Conservation (phyloP, 768 basidiomycete species). For the Pulveroboletus ravenelii region DNA sequence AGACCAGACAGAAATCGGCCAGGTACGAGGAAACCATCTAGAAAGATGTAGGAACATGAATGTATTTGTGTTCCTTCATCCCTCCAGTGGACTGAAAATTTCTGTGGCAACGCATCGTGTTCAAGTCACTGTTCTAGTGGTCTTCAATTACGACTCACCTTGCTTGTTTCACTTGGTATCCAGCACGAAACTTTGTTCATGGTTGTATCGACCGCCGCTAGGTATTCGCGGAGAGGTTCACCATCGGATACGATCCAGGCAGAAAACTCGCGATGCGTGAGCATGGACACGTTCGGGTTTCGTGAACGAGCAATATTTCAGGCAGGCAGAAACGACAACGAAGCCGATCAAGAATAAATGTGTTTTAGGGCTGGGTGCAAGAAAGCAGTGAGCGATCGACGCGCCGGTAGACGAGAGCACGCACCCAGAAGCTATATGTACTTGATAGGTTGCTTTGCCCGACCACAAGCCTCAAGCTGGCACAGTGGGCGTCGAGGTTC, state of each 20-base stretch:
- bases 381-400: not conserved
- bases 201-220: slow-evolving; percentile 44
- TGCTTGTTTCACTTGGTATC: slow-evolving; percentile 59
- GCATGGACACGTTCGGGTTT: slow-evolving; percentile 30
- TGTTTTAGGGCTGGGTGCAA: not conserved
- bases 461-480: not conserved
- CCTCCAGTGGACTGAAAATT: slow-evolving; percentile 60
- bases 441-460: not conserved
- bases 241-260: slow-evolving; percentile 63
- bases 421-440: not conserved
- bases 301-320: not conserved
- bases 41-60: slow-evolving; percentile 55
- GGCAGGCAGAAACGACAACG: too few species aligned
- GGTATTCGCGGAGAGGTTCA: slow-evolving; percentile 47
- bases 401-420: not conserved
- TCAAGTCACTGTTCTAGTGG: not conserved
- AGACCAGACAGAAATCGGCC: slow-evolving; percentile 57
- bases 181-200: slow-evolving; percentile 55
- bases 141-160: slow-evolving; percentile 34
- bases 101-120: slow-evolving; percentile 31
- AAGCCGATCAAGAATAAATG: not conserved
- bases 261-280: slow-evolving; percentile 57
- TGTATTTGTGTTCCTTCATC: slow-evolving; percentile 52
- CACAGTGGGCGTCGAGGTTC: not conserved
- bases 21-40: slow-evolving; percentile 61